A percentile compares a stretch with the other conserved stretches of the same genome.
Evolutionary conservation across 805 yeast genomes (phyloP).

Genomic region (Candida nemodendra): DNA sequence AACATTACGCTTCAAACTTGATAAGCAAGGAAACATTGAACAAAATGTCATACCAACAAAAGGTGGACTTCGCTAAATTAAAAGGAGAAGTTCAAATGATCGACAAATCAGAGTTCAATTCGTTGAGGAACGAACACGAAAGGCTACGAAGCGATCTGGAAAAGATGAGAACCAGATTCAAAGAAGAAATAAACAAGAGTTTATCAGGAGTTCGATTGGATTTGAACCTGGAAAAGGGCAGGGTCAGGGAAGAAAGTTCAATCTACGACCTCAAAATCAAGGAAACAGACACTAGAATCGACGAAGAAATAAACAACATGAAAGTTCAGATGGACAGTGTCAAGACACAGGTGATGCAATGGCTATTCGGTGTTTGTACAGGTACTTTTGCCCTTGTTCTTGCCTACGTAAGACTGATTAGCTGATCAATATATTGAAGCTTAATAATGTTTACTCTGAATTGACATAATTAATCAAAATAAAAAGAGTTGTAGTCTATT

Average conservation of each 20-base stretch:
- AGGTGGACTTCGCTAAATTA: conserved; percentile 93
- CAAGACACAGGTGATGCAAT: conserved; percentile 95
- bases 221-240: conserved; percentile 88
- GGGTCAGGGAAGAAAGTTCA: conserved; percentile 91
- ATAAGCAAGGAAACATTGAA: conserved; percentile 84
- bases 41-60: conserved; percentile 88
- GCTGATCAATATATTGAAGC: conserved; percentile 12
- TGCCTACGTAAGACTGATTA: conserved; percentile 78
- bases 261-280: conserved; percentile 90
- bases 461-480: too few relatives aligned
- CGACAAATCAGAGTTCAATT: conserved; percentile 82
- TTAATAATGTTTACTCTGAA: too few relatives aligned
- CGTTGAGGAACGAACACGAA: conserved; percentile 84
- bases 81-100: conserved; percentile 87
- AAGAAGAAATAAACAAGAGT: conserved; percentile 88
- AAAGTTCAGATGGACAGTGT: conserved; percentile 94
- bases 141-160: conserved; percentile 80
- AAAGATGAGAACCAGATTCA: conserved; percentile 75
- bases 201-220: conserved; percentile 90
- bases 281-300: conserved; percentile 92
- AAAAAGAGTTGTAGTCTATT: too few relatives aligned
- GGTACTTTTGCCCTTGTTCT: conserved; percentile 95
- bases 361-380: conserved; percentile 97
- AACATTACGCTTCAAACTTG: conserved; percentile 67
- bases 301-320: conserved; percentile 92